These are phyloP conservation scores for Elsinoe arachidis DNA, from an alignment of 2,329 filamentous ascomycete genomes.

Conservation along the genomic window DNA sequence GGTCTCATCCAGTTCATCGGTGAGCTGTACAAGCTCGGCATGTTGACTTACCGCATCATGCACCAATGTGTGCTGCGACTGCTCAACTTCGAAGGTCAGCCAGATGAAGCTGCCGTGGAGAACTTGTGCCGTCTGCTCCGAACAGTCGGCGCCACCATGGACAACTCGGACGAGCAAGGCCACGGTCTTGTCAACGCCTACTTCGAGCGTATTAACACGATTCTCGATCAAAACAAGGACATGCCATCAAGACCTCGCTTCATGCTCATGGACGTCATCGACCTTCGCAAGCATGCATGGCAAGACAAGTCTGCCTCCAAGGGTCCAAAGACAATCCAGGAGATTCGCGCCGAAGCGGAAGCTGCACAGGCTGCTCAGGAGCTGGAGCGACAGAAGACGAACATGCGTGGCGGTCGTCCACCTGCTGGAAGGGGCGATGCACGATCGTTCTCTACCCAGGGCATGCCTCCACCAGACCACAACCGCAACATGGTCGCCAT, in stretches of 20 bases:
- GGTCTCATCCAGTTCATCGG: slow-evolving; percentile 99
- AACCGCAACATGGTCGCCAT: slow-evolving; percentile 75
- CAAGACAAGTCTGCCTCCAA: slow-evolving; percentile 88
- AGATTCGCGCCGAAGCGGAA: slow-evolving; percentile 76
- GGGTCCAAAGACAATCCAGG: slow-evolving; percentile 91
- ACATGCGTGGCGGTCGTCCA: slow-evolving; percentile 60
- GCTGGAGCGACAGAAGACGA: slow-evolving; percentile 48
- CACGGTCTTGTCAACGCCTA: slow-evolving; percentile 84
- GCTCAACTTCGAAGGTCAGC: slow-evolving; percentile 85
- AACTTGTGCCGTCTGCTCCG: slow-evolving; percentile 86
- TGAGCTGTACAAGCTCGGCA: slow-evolving; percentile 96
- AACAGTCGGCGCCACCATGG: slow-evolving; percentile 83
- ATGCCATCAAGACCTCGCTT: slow-evolving; percentile 84
- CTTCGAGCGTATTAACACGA: slow-evolving; percentile 77
- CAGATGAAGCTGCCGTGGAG: slow-evolving; percentile 94
- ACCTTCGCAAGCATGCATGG: slow-evolving; percentile 73
- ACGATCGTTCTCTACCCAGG: slow-evolving; percentile 66
- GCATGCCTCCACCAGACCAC: slow-evolving; percentile 58
- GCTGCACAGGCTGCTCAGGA: slow-evolving; percentile 77
- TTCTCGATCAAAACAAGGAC: slow-evolving; percentile 64
- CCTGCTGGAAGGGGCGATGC: slow-evolving; percentile 76
- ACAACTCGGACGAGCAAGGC: slow-evolving; percentile 68
- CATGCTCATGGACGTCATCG: slow-evolving; percentile 92
- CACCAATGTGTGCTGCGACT: slow-evolving; percentile 97
- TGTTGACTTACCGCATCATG: slow-evolving; percentile 99